A percentile compares a stretch with the other conserved stretches of the same genome.
These are phyloP conservation scores for Pseudogymnoascus pannorum DNA, from an alignment of 2,329 filamentous ascomycete species.

Conservation along the genomic window DNA sequence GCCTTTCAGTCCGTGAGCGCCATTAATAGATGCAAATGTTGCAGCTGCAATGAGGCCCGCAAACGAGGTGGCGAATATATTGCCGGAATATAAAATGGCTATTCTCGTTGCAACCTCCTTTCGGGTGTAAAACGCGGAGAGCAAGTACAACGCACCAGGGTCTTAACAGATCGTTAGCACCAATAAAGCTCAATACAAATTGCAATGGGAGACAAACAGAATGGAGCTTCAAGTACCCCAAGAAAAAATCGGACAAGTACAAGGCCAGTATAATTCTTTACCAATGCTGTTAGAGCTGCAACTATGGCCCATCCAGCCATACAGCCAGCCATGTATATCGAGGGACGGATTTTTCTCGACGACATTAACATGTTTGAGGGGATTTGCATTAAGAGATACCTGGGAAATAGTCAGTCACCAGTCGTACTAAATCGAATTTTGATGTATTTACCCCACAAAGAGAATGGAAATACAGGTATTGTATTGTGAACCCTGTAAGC, in stretches of 20 bases:
- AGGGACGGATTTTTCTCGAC: slow-evolving; percentile 29
- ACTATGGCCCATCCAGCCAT: slow-evolving; percentile 38
- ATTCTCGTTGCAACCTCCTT: slow-evolving; percentile 33
- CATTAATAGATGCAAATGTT: slow-evolving; percentile 25
- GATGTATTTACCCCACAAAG: slow-evolving; percentile 38
- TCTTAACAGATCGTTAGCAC: background rate
- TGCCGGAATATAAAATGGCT: slow-evolving; percentile 33
- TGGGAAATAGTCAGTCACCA: slow-evolving; percentile 7
- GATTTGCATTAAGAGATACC: slow-evolving; percentile 40
- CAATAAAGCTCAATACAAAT: background rate
- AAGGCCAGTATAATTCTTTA: slow-evolving; percentile 32
- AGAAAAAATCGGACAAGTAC: slow-evolving; percentile 33
- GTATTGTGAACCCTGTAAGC: slow-evolving; percentile 41
- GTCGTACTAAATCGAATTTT: background rate
- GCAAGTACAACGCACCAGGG: slow-evolving; percentile 27
- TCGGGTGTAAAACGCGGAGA: slow-evolving; percentile 31
- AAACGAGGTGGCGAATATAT: slow-evolving; percentile 33
- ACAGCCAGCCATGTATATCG: slow-evolving; percentile 26
- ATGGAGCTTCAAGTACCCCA: slow-evolving; percentile 28
- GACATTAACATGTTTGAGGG: slow-evolving; percentile 41
- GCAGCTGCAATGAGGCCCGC: slow-evolving; percentile 35
- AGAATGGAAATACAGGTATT: slow-evolving; percentile 42
- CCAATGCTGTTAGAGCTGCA: slow-evolving; percentile 30
- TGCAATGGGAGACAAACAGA: slow-evolving; percentile 18
- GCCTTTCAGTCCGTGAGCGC: slow-evolving; percentile 31